Evolutionary conservation across 257 asterid species (phyloP).

Genomic region (Gentiana straminea): DNA sequence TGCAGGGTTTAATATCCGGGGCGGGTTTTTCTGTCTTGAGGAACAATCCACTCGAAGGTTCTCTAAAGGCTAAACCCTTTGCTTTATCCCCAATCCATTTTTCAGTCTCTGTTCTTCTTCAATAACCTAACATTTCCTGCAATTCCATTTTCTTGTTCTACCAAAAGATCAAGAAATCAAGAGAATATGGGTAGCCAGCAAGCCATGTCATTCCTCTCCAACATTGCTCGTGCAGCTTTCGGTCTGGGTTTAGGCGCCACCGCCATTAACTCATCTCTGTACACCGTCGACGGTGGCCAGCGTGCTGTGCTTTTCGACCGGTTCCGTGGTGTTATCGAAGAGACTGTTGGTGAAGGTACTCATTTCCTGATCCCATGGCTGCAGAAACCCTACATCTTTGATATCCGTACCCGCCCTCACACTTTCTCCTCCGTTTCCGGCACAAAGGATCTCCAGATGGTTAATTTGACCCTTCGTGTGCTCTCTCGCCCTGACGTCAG

Average conservation of each 20-base stretch:
- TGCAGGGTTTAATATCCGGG: too few species aligned
- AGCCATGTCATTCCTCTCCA: too few species aligned
- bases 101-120: background rate
- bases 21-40: too few species aligned
- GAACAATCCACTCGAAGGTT: background rate
- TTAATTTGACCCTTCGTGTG: constrained; percentile 18
- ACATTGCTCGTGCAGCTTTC: too few species aligned
- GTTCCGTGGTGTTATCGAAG: constrained; percentile 11
- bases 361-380: constrained; percentile 16
- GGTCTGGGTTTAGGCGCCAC: constrained; percentile 8
- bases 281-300: constrained; percentile 16
- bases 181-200: too few species aligned
- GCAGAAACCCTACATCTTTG: constrained; percentile 16
- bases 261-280: constrained; percentile 8
- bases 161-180: background rate
- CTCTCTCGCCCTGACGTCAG: constrained; percentile 24
- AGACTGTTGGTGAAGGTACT: constrained; percentile 14
- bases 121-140: too few species aligned
- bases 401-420: constrained; percentile 15
- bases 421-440: constrained; percentile 14
- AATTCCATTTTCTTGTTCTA: too few species aligned
- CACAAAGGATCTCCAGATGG: constrained; percentile 17
- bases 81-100: constrained; percentile 6
- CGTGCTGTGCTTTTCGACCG: constrained; percentile 14
- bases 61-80: constrained; percentile 10